Base-by-base conservation (phyloP, 2,329 filamentous ascomycete genomes). In the Orbilia blumenaviensis region DNA sequence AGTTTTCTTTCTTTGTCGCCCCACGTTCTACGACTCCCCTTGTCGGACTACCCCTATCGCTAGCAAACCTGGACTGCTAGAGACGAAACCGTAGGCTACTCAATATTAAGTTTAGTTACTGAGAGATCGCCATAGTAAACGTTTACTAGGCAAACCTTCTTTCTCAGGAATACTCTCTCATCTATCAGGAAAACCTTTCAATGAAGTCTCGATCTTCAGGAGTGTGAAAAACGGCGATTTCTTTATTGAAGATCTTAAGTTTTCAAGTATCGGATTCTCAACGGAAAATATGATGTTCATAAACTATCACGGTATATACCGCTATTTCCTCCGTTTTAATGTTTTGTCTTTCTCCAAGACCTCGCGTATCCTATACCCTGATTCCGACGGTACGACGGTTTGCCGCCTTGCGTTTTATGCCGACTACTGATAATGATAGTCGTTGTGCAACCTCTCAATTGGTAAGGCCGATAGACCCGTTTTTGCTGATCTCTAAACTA, bases 321-420 rank as follows among this genome's bases (percentile, higher is more conserved):
- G n/a, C n/a, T n/a, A n/a, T 46, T n/a, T 16, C 12, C 25, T n/a
- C 34, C 32, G 9, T 38, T 34, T 4, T 38, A 32, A 44, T 62
- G 18, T 21, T 54, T 25, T 16, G 27, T n/a, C 29, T 23, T 36
- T 27, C 25, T 58, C 36, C 29, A 60, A 64, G 25, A 38, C 25
- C 23, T 67, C 69, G 69, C 69, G 61, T 66, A 73, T 73, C 50
- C 38, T 16, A 52, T 60, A 36, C 54, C 62, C 34, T 66, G 62
- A 44, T 74, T 62, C 54, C 69, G 62, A 62, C 25, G 38, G 14
- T 14, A 32, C 42, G 34, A 63, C 36, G 14, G 61, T 32, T 36
- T 34, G 6, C 29, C 29, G 21, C 36, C 44, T 48, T 46, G 25
- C 23, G 16, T 10, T 6, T 23, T 21, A 10, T 52, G 62, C 42